These are phyloP conservation scores for Cyberlindnera veronae DNA, from an alignment of 805 yeast species.

Conservation along the genomic window DNA sequence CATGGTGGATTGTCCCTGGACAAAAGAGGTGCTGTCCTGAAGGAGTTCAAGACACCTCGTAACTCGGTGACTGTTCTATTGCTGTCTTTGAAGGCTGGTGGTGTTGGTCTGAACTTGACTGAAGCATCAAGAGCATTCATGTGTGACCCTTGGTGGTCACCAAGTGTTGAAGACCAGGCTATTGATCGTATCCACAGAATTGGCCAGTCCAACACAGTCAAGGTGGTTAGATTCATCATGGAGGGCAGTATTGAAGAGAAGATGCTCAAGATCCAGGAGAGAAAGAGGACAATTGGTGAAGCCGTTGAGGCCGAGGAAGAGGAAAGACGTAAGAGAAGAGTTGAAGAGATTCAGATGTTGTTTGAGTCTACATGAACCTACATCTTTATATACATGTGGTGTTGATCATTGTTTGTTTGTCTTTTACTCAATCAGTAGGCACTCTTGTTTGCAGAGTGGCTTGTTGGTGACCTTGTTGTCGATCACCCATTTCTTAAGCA, in stretches of 20 bases:
- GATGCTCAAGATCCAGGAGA: slow-evolving; percentile 83
- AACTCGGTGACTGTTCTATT: slow-evolving; percentile 48
- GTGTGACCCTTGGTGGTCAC: slow-evolving; percentile 99
- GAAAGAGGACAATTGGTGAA: slow-evolving; percentile 78
- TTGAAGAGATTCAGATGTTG: slow-evolving; percentile 68
- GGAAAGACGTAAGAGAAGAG: slow-evolving; percentile 63
- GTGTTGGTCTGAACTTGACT: slow-evolving; percentile 87
- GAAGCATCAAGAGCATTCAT: slow-evolving; percentile 80
- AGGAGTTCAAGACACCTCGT: slow-evolving; percentile 43
- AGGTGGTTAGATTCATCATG: slow-evolving; percentile 76
- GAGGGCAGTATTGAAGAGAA: slow-evolving; percentile 81
- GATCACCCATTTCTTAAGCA: slow-evolving; percentile 16
- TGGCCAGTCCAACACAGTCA: slow-evolving; percentile 74
- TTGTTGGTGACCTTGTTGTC: slow-evolving; percentile 14
- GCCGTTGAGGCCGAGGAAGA: slow-evolving; percentile 74
- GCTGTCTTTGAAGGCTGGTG: slow-evolving; percentile 86
- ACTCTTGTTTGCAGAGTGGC: slow-evolving; percentile 14
- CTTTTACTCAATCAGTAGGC: slow-evolving; percentile 11
- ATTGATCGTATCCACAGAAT: slow-evolving; percentile 88
- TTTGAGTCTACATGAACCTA: slow-evolving; percentile 39
- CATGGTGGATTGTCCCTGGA: slow-evolving; percentile 75
- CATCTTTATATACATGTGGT: too few species aligned
- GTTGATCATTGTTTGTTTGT: too few species aligned
- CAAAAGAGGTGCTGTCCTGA: slow-evolving; percentile 60
- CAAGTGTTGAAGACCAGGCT: slow-evolving; percentile 86